Conservation (phyloP, 345 rosid species). For the Ricinus communis region DNA sequence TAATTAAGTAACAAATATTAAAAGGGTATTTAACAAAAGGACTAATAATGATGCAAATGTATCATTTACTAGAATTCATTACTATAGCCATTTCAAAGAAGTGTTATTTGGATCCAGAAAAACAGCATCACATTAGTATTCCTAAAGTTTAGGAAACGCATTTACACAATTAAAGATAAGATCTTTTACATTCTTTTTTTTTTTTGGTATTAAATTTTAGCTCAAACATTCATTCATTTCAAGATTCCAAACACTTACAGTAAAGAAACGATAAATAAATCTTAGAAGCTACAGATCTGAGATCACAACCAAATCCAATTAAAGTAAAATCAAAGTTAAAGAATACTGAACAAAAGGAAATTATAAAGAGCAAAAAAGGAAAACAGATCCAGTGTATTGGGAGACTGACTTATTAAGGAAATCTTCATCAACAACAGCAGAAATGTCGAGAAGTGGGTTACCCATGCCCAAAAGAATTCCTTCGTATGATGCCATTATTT, state of each 20-base stretch:
- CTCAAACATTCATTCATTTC: not conserved
- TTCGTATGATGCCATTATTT: slow-evolving; percentile 50
- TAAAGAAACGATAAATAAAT: not conserved
- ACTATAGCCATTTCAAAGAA: not conserved
- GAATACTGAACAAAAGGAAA: not conserved
- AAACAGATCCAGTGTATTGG: not conserved
- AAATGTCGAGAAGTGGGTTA: slow-evolving; percentile 97
- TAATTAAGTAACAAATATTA: not conserved
- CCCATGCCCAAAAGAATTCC: slow-evolving; percentile 88
- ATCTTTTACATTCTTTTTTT: not conserved
- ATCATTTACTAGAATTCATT: not conserved
- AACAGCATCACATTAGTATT: not conserved
- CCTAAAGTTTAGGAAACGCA: not conserved
- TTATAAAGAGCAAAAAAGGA: not conserved
- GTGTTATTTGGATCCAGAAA: not conserved
- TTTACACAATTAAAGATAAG: not conserved
- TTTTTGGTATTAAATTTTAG: not conserved
- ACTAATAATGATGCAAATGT: not conserved
- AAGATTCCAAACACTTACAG: not conserved
- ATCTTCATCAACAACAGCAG: slow-evolving; percentile 83
- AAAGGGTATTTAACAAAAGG: not conserved
- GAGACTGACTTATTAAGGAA: slow-evolving; percentile 65
- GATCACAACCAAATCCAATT: not conserved
- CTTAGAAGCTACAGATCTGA: slow-evolving; percentile 11
- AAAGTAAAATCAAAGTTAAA: too few relatives aligned